A percentile compares a stretch with the other conserved stretches of the same genome.
Evolutionary conservation across 306 rosid genomes (phyloP).

Genomic region (Trichosanthes cucumerina): DNA sequence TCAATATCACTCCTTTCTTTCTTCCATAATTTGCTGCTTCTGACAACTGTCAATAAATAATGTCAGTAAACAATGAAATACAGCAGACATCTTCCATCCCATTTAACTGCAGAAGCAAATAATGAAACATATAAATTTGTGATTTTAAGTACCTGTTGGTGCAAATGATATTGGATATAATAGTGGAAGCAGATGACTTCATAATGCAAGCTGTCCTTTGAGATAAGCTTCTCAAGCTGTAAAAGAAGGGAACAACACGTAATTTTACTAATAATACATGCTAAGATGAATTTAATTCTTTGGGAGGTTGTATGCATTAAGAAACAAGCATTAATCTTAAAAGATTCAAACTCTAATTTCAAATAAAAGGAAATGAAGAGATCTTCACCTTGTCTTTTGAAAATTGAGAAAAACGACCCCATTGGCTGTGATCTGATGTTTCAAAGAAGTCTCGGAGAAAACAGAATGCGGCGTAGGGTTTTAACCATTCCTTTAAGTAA

Average conservation of each 20-base stretch:
- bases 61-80: not conserved
- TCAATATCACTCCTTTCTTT: slow-evolving; percentile 73
- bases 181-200: slow-evolving; percentile 78
- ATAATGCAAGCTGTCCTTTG: slow-evolving; percentile 71
- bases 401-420: slow-evolving; percentile 78
- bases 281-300: not conserved
- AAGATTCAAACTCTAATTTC: not conserved
- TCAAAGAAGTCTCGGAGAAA: slow-evolving; percentile 91
- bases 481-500: slow-evolving; percentile 77
- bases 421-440: slow-evolving; percentile 85
- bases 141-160: slow-evolving; percentile 53
- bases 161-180: slow-evolving; percentile 84
- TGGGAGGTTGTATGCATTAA: not conserved
- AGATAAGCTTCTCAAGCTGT: slow-evolving; percentile 84
- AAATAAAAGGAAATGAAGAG: not conserved
- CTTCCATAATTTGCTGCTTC: slow-evolving; percentile 87
- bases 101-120: slow-evolving; percentile 6
- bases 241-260: slow-evolving; percentile 17
- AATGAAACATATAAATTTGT: slow-evolving; percentile 12
- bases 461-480: slow-evolving; percentile 91
- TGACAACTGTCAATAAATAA: slow-evolving; percentile 42
- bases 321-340: not conserved
- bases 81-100: not conserved
- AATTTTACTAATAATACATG: not conserved
- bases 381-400: slow-evolving; percentile 61